A percentile compares a stretch with the other conserved stretches of the same genome.
phyloP scores from a whole-genome alignment of 192 early-diverging fungal genomes.

The Backusella macrospora region DNA sequence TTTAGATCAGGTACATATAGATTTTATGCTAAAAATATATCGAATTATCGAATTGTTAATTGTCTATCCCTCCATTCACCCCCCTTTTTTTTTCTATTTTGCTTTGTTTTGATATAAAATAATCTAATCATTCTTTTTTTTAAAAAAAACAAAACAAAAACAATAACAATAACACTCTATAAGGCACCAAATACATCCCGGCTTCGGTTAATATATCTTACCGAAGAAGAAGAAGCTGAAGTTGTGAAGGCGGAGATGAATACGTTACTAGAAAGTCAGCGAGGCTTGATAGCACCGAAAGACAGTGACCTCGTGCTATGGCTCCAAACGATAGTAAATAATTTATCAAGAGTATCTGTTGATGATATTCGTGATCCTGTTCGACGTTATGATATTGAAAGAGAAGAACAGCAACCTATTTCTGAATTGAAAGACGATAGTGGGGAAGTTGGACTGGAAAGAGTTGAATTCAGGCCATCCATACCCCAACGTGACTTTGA shows the following conservation, averaged over 20 bases:
- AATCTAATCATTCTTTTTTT: background rate
- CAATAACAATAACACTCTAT: background rate
- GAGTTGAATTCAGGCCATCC: background rate
- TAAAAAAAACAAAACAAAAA: too few relatives aligned
- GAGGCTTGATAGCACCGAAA: slow-evolving; percentile 25
- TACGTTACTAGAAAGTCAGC: slow-evolving; percentile 25
- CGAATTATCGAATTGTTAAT: background rate
- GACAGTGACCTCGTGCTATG: slow-evolving; percentile 35
- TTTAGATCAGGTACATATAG: slow-evolving; percentile 35
- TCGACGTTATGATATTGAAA: slow-evolving; percentile 12
- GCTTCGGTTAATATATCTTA: slow-evolving; percentile 50
- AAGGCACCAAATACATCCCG: slow-evolving; percentile 58
- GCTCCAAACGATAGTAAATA: slow-evolving; percentile 38
- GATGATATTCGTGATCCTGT: slow-evolving; percentile 42
- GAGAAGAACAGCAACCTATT: background rate
- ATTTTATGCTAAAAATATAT: background rate
- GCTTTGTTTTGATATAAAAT: background rate
- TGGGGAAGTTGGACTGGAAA: background rate
- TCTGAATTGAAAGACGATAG: background rate
- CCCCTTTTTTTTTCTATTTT: too few relatives aligned
- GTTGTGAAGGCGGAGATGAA: slow-evolving; percentile 39
- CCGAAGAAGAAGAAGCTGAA: slow-evolving; percentile 52
- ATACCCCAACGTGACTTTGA: slow-evolving; percentile 23
- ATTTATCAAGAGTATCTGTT: slow-evolving; percentile 25
- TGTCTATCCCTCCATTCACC: too few relatives aligned